phyloP scores from a whole-genome alignment of 2,329 filamentous ascomycete species.

The Phyllosticta citrichinensis region DNA sequence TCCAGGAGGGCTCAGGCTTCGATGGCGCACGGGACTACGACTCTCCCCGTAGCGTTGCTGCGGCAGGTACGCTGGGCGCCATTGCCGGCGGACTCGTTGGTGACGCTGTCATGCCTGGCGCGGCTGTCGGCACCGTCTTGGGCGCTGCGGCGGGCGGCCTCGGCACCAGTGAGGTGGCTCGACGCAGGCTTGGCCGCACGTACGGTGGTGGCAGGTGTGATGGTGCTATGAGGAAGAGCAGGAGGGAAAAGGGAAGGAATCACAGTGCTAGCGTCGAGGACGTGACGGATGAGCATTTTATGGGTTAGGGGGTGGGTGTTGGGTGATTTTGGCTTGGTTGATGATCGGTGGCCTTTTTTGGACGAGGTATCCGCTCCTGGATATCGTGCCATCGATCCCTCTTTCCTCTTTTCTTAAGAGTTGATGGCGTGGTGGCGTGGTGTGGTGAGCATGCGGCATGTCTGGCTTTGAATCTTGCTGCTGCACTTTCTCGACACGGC shows the following conservation, averaged over 20 bases:
- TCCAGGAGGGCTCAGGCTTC: slow-evolving; percentile 20
- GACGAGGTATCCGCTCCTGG: background rate
- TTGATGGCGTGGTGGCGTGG: background rate
- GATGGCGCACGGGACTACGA: slow-evolving; percentile 20
- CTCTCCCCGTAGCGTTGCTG: slow-evolving; percentile 19
- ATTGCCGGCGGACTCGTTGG: slow-evolving; percentile 28
- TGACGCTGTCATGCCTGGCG: slow-evolving; percentile 20
- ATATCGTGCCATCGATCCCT: background rate
- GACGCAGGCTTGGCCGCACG: background rate
- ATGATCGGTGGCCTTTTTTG: background rate
- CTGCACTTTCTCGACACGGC: too few species aligned
- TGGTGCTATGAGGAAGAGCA: slow-evolving; percentile 13
- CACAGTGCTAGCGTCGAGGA: background rate
- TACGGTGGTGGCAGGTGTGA: background rate
- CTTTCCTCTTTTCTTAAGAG: background rate
- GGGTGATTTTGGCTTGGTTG: background rate
- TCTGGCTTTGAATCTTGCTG: too few species aligned
- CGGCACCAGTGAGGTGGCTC: slow-evolving; percentile 19
- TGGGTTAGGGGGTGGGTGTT: background rate
- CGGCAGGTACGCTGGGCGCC: slow-evolving; percentile 29
- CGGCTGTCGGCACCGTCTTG: slow-evolving; percentile 27
- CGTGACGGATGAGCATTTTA: background rate
- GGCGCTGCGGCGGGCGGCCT: slow-evolving; percentile 27
- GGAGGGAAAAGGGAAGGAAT: slow-evolving; percentile 13
- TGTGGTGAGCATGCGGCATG: background rate